phyloP scores from a whole-genome alignment of 768 basidiomycete species.

The Phlegmacium glaucopus region DNA sequence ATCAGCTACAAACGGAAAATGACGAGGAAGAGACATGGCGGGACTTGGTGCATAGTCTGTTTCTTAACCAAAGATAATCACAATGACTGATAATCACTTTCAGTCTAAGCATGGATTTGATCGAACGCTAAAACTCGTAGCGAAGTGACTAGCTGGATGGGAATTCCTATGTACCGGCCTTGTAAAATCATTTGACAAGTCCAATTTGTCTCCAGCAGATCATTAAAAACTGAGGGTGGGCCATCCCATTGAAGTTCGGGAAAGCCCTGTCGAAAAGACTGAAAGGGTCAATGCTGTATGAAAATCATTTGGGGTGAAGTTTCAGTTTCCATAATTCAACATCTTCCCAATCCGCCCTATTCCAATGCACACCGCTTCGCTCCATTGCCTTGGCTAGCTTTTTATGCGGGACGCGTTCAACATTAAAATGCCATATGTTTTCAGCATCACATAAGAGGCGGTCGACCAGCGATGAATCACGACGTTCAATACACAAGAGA shows the following conservation, averaged over 20 bases:
- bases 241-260: no score
- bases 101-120: slow-evolving; percentile 79
- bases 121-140: slow-evolving; percentile 56
- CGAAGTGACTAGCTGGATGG: no score
- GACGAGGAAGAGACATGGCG: slow-evolving; percentile 85
- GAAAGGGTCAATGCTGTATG: slow-evolving; percentile 2
- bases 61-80: no score
- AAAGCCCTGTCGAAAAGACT: slow-evolving; percentile 3
- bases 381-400: slow-evolving; percentile 61
- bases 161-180: no score
- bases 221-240: no score
- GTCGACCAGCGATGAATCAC: slow-evolving; percentile 68
- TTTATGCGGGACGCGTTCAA: slow-evolving; percentile 53
- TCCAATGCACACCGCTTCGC: slow-evolving; percentile 58
- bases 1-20: slow-evolving; percentile 81
- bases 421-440: slow-evolving; percentile 51
- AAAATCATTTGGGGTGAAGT: slow-evolving; percentile 15
- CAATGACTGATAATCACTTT: no score
- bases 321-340: slow-evolving; percentile 76
- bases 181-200: no score
- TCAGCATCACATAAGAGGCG: slow-evolving; percentile 53
- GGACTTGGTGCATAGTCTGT: slow-evolving; percentile 55
- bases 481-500: slow-evolving; percentile 69
- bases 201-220: no score
- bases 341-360: slow-evolving; percentile 70